Evolutionary conservation across 805 yeast species (phyloP).

Genomic region (Yamadazyma ubonensis): DNA sequence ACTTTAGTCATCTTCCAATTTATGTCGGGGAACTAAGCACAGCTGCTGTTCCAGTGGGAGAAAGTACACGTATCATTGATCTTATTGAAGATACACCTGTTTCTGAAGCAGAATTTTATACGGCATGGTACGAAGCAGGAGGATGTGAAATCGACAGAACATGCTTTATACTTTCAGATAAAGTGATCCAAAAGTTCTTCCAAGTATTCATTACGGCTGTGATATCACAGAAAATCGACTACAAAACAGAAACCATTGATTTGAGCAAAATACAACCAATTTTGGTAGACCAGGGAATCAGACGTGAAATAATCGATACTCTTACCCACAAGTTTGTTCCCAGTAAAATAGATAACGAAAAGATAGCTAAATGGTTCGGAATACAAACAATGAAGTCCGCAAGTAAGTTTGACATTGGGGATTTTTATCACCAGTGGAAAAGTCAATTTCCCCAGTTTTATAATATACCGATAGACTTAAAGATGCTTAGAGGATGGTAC

Average conservation of each 20-base stretch:
- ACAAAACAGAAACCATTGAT: slow-evolving; percentile 11
- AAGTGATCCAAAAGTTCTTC: slow-evolving; percentile 27
- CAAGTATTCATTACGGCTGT: slow-evolving; percentile 26
- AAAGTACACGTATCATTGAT: slow-evolving; percentile 1
- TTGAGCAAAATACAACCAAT: not conserved
- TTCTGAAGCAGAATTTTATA: slow-evolving; percentile 52
- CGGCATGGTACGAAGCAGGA: slow-evolving; percentile 50
- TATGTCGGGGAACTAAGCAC: not conserved
- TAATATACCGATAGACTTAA: slow-evolving; percentile 57
- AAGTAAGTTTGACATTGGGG: slow-evolving; percentile 36
- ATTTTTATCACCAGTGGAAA: slow-evolving; percentile 64
- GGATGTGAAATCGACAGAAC: slow-evolving; percentile 55
- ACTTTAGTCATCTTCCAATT: slow-evolving; percentile 2
- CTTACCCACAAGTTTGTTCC: slow-evolving; percentile 49
- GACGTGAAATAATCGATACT: slow-evolving; percentile 45
- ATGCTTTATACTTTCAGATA: slow-evolving; percentile 31
- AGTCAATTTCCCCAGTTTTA: slow-evolving; percentile 61
- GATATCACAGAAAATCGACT: slow-evolving; percentile 25
- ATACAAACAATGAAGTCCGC: slow-evolving; percentile 39
- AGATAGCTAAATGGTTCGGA: slow-evolving; percentile 65
- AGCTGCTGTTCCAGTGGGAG: not conserved
- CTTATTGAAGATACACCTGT: slow-evolving; percentile 46
- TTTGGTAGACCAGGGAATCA: slow-evolving; percentile 3
- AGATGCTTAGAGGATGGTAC: slow-evolving; percentile 54
- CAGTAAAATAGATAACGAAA: slow-evolving; percentile 36